phyloP scores from a whole-genome alignment of 2,329 filamentous ascomycete genomes.

The Arthrobotrys entomopaga region DNA sequence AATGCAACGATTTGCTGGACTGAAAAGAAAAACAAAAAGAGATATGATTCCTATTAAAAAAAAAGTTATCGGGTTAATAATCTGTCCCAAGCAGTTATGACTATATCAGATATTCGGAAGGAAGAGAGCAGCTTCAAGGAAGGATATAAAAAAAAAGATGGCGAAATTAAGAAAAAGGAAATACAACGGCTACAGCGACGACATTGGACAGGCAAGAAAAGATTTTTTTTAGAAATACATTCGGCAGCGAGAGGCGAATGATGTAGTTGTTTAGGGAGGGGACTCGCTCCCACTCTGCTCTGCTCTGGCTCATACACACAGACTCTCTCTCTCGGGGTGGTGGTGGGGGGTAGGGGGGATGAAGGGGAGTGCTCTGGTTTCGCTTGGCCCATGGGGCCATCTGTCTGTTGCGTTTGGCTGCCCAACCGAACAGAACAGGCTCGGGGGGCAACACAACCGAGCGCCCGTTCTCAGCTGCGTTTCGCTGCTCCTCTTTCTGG shows the following conservation, averaged over 20 bases:
- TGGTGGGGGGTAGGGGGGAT: neutral
- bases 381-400: slow-evolving; percentile 8
- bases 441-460: slow-evolving; percentile 25
- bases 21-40: neutral
- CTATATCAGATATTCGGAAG: neutral
- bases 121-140: neutral
- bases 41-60: slow-evolving; percentile 25
- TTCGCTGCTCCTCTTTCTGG: neutral
- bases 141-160: neutral
- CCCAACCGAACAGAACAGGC: neutral
- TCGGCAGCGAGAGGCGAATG: slow-evolving; percentile 39
- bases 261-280: neutral
- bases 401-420: too few relatives aligned
- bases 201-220: neutral
- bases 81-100: neutral
- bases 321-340: neutral
- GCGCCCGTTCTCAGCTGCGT: neutral
- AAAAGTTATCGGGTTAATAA: slow-evolving; percentile 11
- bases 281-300: neutral
- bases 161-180: too few relatives aligned
- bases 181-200: neutral
- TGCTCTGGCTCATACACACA: too few relatives aligned
- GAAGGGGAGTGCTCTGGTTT: slow-evolving; percentile 1
- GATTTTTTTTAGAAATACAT: neutral
- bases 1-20: neutral